phyloP scores from a whole-genome alignment of 208 protist species.

The Histomonas meleagridis region DNA sequence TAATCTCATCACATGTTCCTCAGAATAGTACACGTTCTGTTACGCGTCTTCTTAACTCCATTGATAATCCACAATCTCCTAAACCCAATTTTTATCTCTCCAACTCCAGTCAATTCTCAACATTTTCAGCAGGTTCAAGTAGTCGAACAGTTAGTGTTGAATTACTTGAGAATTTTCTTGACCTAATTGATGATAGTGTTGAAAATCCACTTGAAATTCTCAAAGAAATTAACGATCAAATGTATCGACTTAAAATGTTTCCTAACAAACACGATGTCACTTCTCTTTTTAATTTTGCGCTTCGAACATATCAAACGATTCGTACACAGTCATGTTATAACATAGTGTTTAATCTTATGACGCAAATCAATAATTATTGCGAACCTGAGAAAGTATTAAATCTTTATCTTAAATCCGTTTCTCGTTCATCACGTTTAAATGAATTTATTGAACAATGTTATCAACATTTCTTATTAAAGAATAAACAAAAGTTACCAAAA shows the following conservation, averaged over 20 bases:
- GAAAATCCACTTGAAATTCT: neutral
- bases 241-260: neutral
- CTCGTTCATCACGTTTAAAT: neutral
- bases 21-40: no score
- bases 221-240: neutral
- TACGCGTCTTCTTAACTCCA: no score
- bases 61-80: no score
- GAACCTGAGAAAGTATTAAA: neutral
- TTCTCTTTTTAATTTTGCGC: neutral
- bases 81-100: no score
- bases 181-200: neutral
- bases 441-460: neutral
- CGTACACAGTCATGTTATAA: neutral
- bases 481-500: neutral
- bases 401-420: neutral
- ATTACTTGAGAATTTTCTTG: neutral
- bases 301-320: neutral
- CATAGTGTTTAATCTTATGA: neutral
- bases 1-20: no score
- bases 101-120: neutral
- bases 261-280: neutral
- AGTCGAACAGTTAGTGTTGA: neutral
- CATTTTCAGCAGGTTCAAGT: neutral
- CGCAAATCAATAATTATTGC: neutral
- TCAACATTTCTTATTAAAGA: neutral